A percentile compares a stretch with the other conserved stretches of the same genome.
Conservation (phyloP, 768 basidiomycete species). For the Russula sp. region DNA sequence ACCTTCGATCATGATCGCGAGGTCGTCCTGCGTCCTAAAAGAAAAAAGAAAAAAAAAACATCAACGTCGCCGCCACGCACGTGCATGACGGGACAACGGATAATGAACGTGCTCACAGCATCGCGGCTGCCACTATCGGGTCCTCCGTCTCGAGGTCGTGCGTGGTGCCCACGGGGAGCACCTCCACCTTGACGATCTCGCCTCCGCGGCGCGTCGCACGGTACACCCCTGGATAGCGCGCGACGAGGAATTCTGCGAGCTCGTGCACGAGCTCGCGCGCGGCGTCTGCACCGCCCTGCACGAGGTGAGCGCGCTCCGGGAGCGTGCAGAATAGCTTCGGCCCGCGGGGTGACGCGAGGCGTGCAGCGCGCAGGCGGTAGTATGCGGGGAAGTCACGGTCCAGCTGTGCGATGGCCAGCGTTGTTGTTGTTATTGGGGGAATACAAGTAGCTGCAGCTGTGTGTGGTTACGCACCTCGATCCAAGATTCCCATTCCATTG, state of each 20-base stretch:
- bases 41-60: neutral
- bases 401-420: slow-evolving; percentile 37
- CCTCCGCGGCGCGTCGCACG: slow-evolving; percentile 37
- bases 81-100: neutral
- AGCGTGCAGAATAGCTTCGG: slow-evolving; percentile 36
- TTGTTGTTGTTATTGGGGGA: no score
- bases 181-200: slow-evolving; percentile 44
- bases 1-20: slow-evolving; percentile 35
- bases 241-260: slow-evolving; percentile 55
- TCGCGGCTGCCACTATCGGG: slow-evolving; percentile 54
- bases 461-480: slow-evolving; percentile 44
- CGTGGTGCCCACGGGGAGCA: slow-evolving; percentile 41
- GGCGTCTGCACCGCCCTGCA: slow-evolving; percentile 29
- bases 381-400: slow-evolving; percentile 50
- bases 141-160: slow-evolving; percentile 47
- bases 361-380: slow-evolving; percentile 50
- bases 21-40: slow-evolving; percentile 21
- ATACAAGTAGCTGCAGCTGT: no score
- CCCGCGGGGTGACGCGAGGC: slow-evolving; percentile 43
- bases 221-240: slow-evolving; percentile 55
- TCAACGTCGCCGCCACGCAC: no score
- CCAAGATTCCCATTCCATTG: slow-evolving; percentile 67
- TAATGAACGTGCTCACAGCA: slow-evolving; percentile 41
- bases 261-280: slow-evolving; percentile 59
- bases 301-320: slow-evolving; percentile 29